Percentiles rank a stretch among this genome's conserved stretches.
Conservation (phyloP, 768 basidiomycete genomes). For the Polyporus arcularius region DNA sequence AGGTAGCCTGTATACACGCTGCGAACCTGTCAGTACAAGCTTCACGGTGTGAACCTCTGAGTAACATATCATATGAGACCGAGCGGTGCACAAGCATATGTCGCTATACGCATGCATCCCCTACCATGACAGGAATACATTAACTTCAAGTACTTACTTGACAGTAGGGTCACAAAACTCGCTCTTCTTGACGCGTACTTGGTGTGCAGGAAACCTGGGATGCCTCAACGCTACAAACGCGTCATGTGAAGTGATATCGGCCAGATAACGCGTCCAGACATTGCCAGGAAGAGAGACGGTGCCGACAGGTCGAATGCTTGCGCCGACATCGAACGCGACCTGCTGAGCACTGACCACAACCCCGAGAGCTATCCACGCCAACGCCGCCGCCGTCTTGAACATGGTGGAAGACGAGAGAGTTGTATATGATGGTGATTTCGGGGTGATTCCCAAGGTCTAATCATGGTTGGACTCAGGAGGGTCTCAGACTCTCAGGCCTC, state of each 20-base stretch:
- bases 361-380: neutral
- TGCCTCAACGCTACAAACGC: slow-evolving; percentile 32
- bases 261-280: slow-evolving; percentile 22
- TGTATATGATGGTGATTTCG: neutral
- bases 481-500: neutral
- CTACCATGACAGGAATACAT: too few relatives aligned
- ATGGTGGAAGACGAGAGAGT: slow-evolving; percentile 1
- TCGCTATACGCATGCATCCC: too few relatives aligned
- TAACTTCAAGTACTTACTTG: slow-evolving; percentile 35
- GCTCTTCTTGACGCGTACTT: slow-evolving; percentile 60
- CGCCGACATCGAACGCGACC: neutral
- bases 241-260: slow-evolving; percentile 28
- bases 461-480: neutral
- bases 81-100: too few relatives aligned
- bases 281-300: slow-evolving; percentile 1
- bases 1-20: slow-evolving; percentile 51
- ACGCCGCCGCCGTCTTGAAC: slow-evolving; percentile 5
- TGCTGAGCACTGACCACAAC: slow-evolving; percentile 1
- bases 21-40: neutral
- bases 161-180: slow-evolving; percentile 67
- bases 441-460: slow-evolving; percentile 1
- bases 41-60: neutral
- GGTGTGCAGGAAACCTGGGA: slow-evolving; percentile 52
- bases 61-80: too few relatives aligned
- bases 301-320: neutral